These are phyloP conservation scores for Podospora didyma DNA, from an alignment of 495 filamentous ascomycete species.

Conservation along the genomic window DNA sequence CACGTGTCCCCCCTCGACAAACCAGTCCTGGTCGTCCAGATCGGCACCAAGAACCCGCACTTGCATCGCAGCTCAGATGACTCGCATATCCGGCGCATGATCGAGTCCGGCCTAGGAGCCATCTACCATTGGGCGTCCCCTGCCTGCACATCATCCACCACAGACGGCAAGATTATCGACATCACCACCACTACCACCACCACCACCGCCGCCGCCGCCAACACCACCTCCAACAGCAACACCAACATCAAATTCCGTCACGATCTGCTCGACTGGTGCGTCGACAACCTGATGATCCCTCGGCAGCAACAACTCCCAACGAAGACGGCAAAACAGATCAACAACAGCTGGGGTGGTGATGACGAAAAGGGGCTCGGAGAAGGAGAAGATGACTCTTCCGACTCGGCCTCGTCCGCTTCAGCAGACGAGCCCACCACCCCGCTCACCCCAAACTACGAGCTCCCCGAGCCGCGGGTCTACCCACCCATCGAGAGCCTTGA, in stretches of 20 bases:
- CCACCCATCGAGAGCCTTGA: constrained; percentile 10
- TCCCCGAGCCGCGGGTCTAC: constrained; percentile 10
- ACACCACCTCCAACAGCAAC: no score
- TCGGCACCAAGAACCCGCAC: constrained; percentile 25
- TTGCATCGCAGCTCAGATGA: constrained; percentile 20
- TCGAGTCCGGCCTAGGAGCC: constrained; percentile 18
- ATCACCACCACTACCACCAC: no score
- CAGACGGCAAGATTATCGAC: neutral
- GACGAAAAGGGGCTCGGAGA: neutral
- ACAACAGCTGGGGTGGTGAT: neutral
- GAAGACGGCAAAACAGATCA: neutral
- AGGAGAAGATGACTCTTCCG: no score
- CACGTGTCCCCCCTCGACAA: neutral
- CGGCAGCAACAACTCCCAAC: neutral
- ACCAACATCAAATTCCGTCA: neutral
- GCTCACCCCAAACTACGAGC: no score
- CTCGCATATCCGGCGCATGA: constrained; percentile 23
- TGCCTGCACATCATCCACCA: neutral
- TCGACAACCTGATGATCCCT: neutral
- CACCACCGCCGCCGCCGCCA: no score
- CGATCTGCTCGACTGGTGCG: constrained; percentile 6
- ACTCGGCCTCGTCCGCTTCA: no score
- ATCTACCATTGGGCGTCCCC: constrained; percentile 19
- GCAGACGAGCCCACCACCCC: no score
- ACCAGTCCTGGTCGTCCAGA: constrained; percentile 16